Percentiles rank a stretch among this genome's conserved stretches.
Evolutionary conservation across 768 basidiomycete genomes (phyloP).

Genomic region (Termitomyces sp.): DNA sequence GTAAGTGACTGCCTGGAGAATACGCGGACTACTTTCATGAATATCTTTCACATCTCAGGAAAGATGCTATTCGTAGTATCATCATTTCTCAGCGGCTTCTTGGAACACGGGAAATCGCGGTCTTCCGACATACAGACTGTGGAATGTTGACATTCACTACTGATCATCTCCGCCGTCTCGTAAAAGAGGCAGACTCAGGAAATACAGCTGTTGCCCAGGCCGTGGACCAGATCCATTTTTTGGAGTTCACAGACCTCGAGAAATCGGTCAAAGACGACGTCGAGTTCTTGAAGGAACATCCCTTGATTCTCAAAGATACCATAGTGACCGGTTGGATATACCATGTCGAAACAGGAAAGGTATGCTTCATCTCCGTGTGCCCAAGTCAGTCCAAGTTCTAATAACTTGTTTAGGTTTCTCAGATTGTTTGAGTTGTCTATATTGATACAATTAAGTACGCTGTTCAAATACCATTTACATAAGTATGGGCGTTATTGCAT

Average conservation of each 20-base stretch:
- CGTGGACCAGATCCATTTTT: conserved; percentile 45
- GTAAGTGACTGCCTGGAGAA: conserved; percentile 28
- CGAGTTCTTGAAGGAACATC: conserved; percentile 46
- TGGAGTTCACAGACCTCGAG: conserved; percentile 47
- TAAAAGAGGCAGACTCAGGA: not conserved
- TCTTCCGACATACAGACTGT: conserved; percentile 70
- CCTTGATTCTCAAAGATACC: conserved; percentile 48
- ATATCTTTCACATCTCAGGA: conserved; percentile 24
- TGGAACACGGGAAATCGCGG: conserved; percentile 60
- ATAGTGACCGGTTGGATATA: conserved; percentile 59
- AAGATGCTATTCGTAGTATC: conserved; percentile 60
- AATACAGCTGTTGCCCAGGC: conserved; percentile 15
- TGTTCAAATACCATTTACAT: not conserved
- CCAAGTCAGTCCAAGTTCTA: not conserved
- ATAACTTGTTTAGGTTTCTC: not conserved
- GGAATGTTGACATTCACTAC: conserved; percentile 66
- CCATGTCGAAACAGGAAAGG: not conserved
- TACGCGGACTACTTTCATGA: not conserved
- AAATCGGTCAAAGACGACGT: conserved; percentile 54
- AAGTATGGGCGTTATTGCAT: too few relatives aligned
- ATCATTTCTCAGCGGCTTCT: conserved; percentile 70
- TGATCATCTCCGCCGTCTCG: not conserved
- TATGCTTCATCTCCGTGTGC: not conserved
- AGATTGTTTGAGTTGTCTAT: not conserved
- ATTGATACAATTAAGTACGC: not conserved